Evolutionary conservation across 1,139 yeast species (phyloP).

Genomic region (Pichia sp.): DNA sequence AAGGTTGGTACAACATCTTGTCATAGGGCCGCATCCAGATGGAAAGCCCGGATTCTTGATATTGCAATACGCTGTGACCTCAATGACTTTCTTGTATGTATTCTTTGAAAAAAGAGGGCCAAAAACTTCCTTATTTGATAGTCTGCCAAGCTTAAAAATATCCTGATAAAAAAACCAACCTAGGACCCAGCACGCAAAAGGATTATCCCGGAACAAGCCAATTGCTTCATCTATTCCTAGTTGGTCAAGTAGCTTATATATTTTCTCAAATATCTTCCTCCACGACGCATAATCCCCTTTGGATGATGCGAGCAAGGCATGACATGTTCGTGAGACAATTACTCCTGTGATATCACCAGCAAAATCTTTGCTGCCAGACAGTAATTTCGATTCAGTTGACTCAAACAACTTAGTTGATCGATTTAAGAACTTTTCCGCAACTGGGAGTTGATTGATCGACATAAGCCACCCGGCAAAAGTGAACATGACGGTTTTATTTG

Average conservation of each 20-base stretch:
- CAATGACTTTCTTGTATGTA: slow-evolving; percentile 15
- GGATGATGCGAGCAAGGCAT: slow-evolving; percentile 18
- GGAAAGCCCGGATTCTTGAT: neutral
- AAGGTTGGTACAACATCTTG: slow-evolving; percentile 17
- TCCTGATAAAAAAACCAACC: slow-evolving; percentile 24
- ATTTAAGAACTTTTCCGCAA: slow-evolving; percentile 12
- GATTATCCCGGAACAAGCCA: slow-evolving; percentile 2
- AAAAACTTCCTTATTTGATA: slow-evolving; percentile 15
- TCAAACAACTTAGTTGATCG: slow-evolving; percentile 13
- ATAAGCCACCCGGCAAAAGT: slow-evolving; percentile 21
- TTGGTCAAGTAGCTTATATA: slow-evolving; percentile 12
- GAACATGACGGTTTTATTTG: slow-evolving; percentile 29
- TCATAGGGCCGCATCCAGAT: neutral
- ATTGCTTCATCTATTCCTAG: slow-evolving; percentile 15
- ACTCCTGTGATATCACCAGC: slow-evolving; percentile 11
- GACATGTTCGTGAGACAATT: slow-evolving; percentile 19
- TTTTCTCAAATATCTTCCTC: slow-evolving; percentile 18
- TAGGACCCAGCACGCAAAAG: slow-evolving; percentile 17
- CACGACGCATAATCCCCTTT: slow-evolving; percentile 20
- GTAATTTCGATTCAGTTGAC: slow-evolving; percentile 3
- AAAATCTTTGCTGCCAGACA: neutral
- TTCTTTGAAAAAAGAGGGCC: slow-evolving; percentile 22
- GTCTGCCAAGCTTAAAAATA: slow-evolving; percentile 18
- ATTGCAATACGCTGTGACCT: neutral
- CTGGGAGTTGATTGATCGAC: slow-evolving; percentile 5